These are phyloP conservation scores for Lepraria neglecta DNA, from an alignment of 495 filamentous ascomycete species.

Conservation along the genomic window DNA sequence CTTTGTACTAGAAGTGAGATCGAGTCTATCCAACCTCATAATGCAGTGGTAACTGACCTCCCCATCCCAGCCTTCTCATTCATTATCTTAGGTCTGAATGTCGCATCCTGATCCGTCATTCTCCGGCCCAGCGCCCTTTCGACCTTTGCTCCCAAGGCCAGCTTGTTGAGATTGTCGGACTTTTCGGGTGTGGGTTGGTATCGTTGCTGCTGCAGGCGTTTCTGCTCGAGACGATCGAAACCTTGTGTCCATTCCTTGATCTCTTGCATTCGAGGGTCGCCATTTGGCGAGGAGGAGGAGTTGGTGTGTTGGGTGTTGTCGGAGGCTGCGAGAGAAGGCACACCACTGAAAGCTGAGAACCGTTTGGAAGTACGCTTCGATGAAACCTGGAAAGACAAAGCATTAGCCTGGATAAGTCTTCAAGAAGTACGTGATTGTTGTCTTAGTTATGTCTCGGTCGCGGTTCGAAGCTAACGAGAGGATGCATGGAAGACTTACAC, in stretches of 20 bases:
- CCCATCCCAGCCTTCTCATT: slow-evolving; percentile 42
- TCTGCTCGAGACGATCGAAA: slow-evolving; percentile 86
- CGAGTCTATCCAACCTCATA: slow-evolving; percentile 13
- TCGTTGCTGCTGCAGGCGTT: slow-evolving; percentile 74
- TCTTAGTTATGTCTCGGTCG: background rate
- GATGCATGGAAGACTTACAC: slow-evolving; percentile 45
- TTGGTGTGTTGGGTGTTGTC: slow-evolving; percentile 48
- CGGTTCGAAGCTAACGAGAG: background rate
- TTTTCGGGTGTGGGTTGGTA: slow-evolving; percentile 79
- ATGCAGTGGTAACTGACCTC: slow-evolving; percentile 29
- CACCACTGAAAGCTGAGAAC: slow-evolving; percentile 72
- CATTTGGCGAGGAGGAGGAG: slow-evolving; percentile 55
- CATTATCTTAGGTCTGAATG: slow-evolving; percentile 56
- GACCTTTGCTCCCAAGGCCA: slow-evolving; percentile 88
- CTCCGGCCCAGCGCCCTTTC: slow-evolving; percentile 84
- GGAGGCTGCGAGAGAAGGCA: slow-evolving; percentile 64
- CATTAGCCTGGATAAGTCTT: background rate
- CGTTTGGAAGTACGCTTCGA: slow-evolving; percentile 66
- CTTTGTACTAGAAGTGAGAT: slow-evolving; percentile 18
- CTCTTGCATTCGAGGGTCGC: slow-evolving; percentile 56
- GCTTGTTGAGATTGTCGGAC: slow-evolving; percentile 75
- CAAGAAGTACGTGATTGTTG: background rate
- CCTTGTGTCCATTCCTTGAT: slow-evolving; percentile 76
- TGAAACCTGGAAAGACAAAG: slow-evolving; percentile 30
- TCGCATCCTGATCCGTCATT: slow-evolving; percentile 88